phyloP scores from a whole-genome alignment of 306 rosid genomes.

The Ormosia emarginata region DNA sequence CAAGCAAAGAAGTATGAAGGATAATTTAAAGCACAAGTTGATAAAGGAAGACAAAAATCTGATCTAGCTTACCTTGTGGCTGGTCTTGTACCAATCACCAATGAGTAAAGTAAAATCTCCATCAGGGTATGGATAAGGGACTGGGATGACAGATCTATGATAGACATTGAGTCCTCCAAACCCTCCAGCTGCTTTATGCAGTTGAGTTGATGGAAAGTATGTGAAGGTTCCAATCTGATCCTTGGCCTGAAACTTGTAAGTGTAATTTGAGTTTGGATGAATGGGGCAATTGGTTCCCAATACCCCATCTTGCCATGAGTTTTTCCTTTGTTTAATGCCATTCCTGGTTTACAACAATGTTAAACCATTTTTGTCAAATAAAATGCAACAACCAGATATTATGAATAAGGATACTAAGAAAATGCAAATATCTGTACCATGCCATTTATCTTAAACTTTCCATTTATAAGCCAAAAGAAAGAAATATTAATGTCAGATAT shows the following conservation, averaged over 20 bases:
- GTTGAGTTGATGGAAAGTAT: constrained; percentile 82
- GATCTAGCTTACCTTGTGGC: constrained; percentile 55
- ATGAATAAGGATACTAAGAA: background rate
- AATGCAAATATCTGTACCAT: background rate
- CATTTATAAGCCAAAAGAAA: background rate
- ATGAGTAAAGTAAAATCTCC: constrained; percentile 84
- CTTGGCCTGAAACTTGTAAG: constrained; percentile 85
- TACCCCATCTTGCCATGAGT: constrained; percentile 99
- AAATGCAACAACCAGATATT: background rate
- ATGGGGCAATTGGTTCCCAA: constrained; percentile 91
- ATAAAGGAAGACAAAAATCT: background rate
- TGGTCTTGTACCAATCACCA: constrained; percentile 87
- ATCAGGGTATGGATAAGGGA: constrained; percentile 75
- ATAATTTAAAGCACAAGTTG: background rate
- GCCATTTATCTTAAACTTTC: background rate
- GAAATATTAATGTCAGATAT: background rate
- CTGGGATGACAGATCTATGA: constrained; percentile 67
- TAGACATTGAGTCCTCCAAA: constrained; percentile 84
- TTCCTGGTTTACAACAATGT: constrained; percentile 55
- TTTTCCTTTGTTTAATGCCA: constrained; percentile 95
- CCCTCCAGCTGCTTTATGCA: constrained; percentile 92
- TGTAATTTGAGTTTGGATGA: constrained; percentile 81
- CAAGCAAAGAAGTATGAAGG: background rate
- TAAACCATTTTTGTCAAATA: background rate
- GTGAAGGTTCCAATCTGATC: constrained; percentile 90